Evolutionary conservation across 441 rosid species (phyloP).

Genomic region (Hura crepitans): DNA sequence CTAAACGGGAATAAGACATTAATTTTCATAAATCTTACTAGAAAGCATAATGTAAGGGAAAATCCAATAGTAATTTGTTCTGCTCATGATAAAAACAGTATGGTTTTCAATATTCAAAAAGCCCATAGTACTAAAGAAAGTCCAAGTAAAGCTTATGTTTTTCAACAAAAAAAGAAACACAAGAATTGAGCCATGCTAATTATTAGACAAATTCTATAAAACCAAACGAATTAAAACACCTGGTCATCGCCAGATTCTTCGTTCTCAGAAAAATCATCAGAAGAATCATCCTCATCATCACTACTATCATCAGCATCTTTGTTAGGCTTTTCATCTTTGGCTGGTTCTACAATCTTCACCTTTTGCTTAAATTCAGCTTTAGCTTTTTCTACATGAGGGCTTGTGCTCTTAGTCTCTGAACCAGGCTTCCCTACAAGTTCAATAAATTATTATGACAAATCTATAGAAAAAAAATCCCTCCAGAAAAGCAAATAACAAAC

Average conservation of each 20-base stretch:
- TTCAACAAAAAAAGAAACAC: not conserved
- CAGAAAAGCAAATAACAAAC: not conserved
- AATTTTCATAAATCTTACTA: not conserved
- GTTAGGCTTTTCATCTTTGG: slow-evolving; percentile 30
- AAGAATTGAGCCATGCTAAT: not conserved
- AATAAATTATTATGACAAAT: not conserved
- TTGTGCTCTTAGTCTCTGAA: slow-evolving; percentile 16
- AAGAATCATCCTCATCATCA: slow-evolving; percentile 34
- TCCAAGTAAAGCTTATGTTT: not conserved
- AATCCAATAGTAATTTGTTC: not conserved
- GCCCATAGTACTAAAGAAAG: not conserved
- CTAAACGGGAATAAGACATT: not conserved
- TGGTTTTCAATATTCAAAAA: not conserved
- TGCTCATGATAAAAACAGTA: too few relatives aligned
- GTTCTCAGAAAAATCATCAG: slow-evolving; percentile 13
- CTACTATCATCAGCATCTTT: slow-evolving; percentile 21
- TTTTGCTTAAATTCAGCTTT: slow-evolving; percentile 29
- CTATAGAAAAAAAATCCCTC: not conserved
- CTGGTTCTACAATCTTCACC: slow-evolving; percentile 47
- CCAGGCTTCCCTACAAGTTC: slow-evolving; percentile 23
- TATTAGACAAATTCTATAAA: slow-evolving; percentile 8
- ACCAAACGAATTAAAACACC: slow-evolving; percentile 28
- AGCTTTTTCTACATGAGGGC: slow-evolving; percentile 15
- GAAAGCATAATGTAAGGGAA: not conserved
- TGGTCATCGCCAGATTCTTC: slow-evolving; percentile 42